Conservation (phyloP, 768 basidiomycete species). For the Hericium rajendrae region DNA sequence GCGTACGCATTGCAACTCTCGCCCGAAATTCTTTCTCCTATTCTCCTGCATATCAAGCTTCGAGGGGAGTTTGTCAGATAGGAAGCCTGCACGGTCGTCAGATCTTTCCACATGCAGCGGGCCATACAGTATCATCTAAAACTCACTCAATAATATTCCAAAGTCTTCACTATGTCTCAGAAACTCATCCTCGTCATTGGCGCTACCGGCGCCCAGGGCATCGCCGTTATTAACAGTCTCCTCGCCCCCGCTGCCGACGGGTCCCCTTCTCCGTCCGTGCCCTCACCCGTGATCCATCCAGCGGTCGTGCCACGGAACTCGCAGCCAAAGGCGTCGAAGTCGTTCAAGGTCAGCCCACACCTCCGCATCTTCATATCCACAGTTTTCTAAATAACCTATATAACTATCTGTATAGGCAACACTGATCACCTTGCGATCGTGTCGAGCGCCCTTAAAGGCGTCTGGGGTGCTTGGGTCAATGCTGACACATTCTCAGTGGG, state of each 20-base stretch:
- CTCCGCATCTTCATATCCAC: neutral
- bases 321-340: conserved; percentile 26
- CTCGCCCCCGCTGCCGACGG: conserved; percentile 24
- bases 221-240: conserved; percentile 26
- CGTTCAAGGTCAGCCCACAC: conserved; percentile 21
- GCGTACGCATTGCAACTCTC: too few species aligned
- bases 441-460: neutral
- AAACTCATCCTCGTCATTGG: conserved; percentile 35
- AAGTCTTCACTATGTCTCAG: neutral
- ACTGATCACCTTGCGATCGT: neutral
- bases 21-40: too few species aligned
- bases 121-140: too few species aligned
- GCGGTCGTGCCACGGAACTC: conserved; percentile 24
- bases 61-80: too few species aligned
- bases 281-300: conserved; percentile 26
- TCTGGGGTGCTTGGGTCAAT: conserved; percentile 1
- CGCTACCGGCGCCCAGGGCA: conserved; percentile 35
- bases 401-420: neutral
- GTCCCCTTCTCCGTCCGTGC: conserved; percentile 30
- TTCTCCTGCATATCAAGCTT: too few species aligned
- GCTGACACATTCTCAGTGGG: neutral
- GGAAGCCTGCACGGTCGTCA: too few species aligned
- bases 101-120: too few species aligned
- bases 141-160: neutral
- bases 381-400: neutral